These are phyloP conservation scores for Gentiana macrophylla DNA, from an alignment of 257 asterid species.

Conservation along the genomic window DNA sequence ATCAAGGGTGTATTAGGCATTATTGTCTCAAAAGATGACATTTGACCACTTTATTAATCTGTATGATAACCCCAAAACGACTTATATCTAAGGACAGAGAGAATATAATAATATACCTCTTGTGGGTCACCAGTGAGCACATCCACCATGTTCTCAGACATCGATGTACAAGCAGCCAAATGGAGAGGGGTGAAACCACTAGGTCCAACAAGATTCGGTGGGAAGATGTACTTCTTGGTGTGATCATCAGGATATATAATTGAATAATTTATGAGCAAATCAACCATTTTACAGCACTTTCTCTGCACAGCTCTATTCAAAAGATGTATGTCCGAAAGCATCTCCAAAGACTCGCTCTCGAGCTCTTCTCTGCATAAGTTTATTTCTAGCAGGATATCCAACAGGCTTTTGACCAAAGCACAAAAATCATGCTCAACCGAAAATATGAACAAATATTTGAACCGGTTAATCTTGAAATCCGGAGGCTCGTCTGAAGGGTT, in stretches of 20 bases:
- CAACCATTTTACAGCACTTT: conserved; percentile 51
- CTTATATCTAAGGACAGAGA: too few species aligned
- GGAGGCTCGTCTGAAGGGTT: conserved; percentile 37
- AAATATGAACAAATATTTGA: conserved; percentile 59
- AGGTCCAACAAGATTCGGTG: conserved; percentile 63
- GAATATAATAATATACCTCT: conserved; percentile 36
- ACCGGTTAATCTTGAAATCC: conserved; percentile 42
- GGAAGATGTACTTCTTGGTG: conserved; percentile 37
- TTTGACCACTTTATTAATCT: too few species aligned
- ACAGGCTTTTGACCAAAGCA: conserved; percentile 51
- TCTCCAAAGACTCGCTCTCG: conserved; percentile 44
- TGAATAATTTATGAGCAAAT: conserved; percentile 36
- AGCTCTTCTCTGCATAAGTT: conserved; percentile 42
- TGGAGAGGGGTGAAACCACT: conserved; percentile 88
- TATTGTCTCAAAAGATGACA: too few species aligned
- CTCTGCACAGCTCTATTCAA: conserved; percentile 77
- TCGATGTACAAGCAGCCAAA: conserved; percentile 61
- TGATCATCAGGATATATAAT: conserved; percentile 22
- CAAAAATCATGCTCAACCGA: conserved; percentile 77
- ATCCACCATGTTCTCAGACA: conserved; percentile 55
- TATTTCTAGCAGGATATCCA: conserved; percentile 56
- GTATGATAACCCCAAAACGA: too few species aligned
- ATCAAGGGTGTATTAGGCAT: too few species aligned
- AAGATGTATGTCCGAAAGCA: conserved; percentile 67
- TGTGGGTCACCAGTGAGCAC: conserved; percentile 66